These are phyloP conservation scores for Backusella morwellensis DNA, from an alignment of 192 early-diverging fungal genomes.

Conservation along the genomic window DNA sequence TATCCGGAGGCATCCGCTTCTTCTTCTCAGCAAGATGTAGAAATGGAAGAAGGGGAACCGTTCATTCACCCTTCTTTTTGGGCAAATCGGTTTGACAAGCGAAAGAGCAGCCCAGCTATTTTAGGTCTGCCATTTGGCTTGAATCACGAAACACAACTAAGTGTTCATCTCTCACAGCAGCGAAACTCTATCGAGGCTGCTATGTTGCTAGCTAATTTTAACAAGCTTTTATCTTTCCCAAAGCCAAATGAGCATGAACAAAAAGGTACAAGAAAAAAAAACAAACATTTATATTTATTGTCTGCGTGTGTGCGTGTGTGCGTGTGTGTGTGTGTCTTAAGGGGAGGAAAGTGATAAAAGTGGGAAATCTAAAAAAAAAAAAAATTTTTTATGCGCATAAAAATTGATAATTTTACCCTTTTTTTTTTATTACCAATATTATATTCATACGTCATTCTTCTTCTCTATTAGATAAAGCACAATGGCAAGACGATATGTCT, in stretches of 20 bases:
- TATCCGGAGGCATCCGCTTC: background rate
- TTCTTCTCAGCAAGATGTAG: background rate
- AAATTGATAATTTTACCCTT: background rate
- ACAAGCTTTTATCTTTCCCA: constrained; percentile 10
- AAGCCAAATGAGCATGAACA: background rate
- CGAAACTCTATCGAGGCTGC: constrained; percentile 37
- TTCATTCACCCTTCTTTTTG: background rate
- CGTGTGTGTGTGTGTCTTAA: background rate
- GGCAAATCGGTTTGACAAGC: constrained; percentile 19
- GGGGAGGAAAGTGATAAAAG: background rate
- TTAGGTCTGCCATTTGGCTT: constrained; percentile 18
- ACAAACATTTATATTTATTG: background rate
- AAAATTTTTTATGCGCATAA: constrained; percentile 8
- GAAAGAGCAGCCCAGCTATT: constrained; percentile 36
- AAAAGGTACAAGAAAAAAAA: background rate
- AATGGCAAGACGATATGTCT: constrained; percentile 30
- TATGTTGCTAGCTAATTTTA: constrained; percentile 34
- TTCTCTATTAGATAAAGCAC: background rate
- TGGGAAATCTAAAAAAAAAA: background rate
- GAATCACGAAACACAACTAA: background rate
- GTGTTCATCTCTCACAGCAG: constrained; percentile 24
- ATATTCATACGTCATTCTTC: background rate
- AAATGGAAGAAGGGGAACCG: background rate
- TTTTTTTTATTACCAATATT: background rate
- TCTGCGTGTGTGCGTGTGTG: too few relatives aligned